Base-by-base conservation (phyloP, 352 stramenopile species). In the Blastocystis sp. region DNA sequence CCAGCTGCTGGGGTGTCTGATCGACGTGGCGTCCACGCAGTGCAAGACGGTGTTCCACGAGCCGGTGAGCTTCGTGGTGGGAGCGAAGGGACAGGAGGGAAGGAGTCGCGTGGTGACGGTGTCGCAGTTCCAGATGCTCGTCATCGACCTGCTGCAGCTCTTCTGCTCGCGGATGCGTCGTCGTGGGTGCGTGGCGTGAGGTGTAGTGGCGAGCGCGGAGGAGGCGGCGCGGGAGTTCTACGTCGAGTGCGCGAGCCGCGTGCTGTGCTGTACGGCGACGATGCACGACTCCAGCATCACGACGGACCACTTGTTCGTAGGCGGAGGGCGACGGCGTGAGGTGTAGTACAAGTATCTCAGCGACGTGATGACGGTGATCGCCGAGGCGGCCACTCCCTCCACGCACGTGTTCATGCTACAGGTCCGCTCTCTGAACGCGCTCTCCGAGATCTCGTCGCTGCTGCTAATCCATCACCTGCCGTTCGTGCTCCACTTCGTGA, bases 381-480 rank as follows among this genome's bases (percentile, higher is more conserved):
- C n/a, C 12, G 19, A 10, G 10, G 37, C 41, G 41, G 37, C 51
- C 1, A 39, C 60, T 24, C 13, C 19, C 12, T 45, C 74, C 1
- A 31, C 55, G 24, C 41, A 12, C 24, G 31, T 85, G 13, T 85
- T 59, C 45, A 12, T 39, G 29, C 31, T 50, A 24, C 55, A 66
- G 37, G 29, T 85, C 1, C 31, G 33, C 33, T 39, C 29, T 51
- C 55, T 85, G 33, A 31, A 21, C 3, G 19, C 31, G 31, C 3
- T 39, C 9, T 21, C 39, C 0, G n/a, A 35, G 24, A 74, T 74
- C 24, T 74, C 74, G 4, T 85, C 74, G n/a, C 60, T 85, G 59
- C 55, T 85, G 31, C 26, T 85, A 16, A 85, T 85, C 37, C 31
- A 85, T 31, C 41, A 61, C 9, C 74, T 85, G 12, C 26, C 74